Conservation (phyloP, 2,329 filamentous ascomycete species). For the Ilyonectria robusta region DNA sequence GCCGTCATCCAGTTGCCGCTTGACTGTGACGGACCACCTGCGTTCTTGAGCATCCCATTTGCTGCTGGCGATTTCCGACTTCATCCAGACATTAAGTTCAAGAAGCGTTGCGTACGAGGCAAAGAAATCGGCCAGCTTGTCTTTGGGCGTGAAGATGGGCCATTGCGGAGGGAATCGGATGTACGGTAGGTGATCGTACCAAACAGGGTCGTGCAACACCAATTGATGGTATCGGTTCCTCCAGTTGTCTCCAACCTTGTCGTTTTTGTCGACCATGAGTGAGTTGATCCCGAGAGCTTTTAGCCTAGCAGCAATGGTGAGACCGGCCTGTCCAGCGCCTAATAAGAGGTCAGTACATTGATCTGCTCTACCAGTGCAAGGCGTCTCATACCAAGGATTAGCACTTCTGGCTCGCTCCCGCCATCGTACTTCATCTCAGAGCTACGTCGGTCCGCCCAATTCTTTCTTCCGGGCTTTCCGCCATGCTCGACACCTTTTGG, state of each 20-base stretch:
- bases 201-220: constrained; percentile 78
- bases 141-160: constrained; percentile 80
- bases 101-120: constrained; percentile 74
- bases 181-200: constrained; percentile 74
- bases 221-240: constrained; percentile 74
- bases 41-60: constrained; percentile 25
- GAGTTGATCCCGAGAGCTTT: constrained; percentile 70
- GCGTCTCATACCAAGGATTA: constrained; percentile 70
- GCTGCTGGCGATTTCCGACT: constrained; percentile 56
- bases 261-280: constrained; percentile 71
- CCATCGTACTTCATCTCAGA: constrained; percentile 63
- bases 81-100: constrained; percentile 78
- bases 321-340: constrained; percentile 73
- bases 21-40: constrained; percentile 22
- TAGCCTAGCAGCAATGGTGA: constrained; percentile 70
- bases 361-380: not conserved
- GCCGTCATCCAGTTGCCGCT: constrained; percentile 15
- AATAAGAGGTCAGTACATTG: not conserved
- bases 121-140: constrained; percentile 79
- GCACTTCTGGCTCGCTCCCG: constrained; percentile 65
- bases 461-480: constrained; percentile 64
- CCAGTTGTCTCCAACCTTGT: constrained; percentile 75
- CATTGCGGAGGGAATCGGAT: constrained; percentile 74
- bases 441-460: constrained; percentile 71
- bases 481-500: constrained; percentile 72